Conservation (phyloP, 108 stramenopile species). For the Nannochloropsis salina region DNA sequence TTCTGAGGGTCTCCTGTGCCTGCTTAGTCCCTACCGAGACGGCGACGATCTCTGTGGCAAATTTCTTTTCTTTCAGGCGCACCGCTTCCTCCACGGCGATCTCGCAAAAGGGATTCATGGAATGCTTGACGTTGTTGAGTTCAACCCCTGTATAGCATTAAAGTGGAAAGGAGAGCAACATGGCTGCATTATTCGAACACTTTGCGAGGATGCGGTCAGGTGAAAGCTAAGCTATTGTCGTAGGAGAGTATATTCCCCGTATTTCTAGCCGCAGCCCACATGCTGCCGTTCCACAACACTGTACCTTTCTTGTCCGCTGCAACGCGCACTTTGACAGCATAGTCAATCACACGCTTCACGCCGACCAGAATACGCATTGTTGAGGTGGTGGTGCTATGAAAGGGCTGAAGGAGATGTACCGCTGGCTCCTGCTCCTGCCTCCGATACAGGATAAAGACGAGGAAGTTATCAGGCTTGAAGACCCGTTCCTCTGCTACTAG, state of each 20-base stretch:
- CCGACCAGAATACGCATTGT: slow-evolving; percentile 78
- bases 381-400: not conserved
- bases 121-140: slow-evolving; percentile 94
- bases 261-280: too few species aligned
- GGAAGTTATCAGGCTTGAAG: too few species aligned
- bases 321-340: slow-evolving; percentile 97
- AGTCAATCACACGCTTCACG: slow-evolving; percentile 94
- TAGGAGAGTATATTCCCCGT: too few species aligned
- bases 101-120: slow-evolving; percentile 99
- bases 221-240: too few species aligned
- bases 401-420: too few species aligned
- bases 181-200: too few species aligned
- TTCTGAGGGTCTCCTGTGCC: slow-evolving; percentile 86
- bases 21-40: slow-evolving; percentile 95
- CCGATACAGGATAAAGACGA: too few species aligned
- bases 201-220: too few species aligned
- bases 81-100: slow-evolving; percentile 87
- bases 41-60: slow-evolving; percentile 74
- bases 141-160: slow-evolving; percentile 62
- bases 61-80: slow-evolving; percentile 78
- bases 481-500: too few species aligned
- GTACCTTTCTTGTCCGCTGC: slow-evolving; percentile 64
- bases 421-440: too few species aligned
- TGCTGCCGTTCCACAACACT: not conserved
- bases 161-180: not conserved